Evolutionary conservation across 2,329 filamentous ascomycete species (phyloP), one percentile per base, ranked within the genome.

Genomic region (Penicillium sp.): DNA sequence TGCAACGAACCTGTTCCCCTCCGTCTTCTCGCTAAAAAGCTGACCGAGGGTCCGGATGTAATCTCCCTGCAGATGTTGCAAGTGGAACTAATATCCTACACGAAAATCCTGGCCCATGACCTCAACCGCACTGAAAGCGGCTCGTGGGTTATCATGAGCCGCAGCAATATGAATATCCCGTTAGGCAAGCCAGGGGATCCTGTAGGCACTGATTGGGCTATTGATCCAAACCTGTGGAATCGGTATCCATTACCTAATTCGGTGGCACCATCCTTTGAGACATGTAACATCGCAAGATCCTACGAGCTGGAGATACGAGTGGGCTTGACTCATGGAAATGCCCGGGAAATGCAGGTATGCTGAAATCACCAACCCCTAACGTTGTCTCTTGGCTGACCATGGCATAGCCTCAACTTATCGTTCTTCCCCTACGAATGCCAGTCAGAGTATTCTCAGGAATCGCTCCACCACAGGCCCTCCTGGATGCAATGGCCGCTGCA

Each of bases 381-480:
- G 13, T 38, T 50, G 29, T 56, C 47, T 29, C 29, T 48, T 52
- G 44, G 57, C 64, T 69, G 50, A 69, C 51, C 26, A 50, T 31
- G 22, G 46, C 61, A 56, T 66, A 85, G 77, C 82, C 87, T n/a
- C 90, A 96, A 75, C 81, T 87, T 50, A 85, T 96, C 34, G 83
- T 89, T 54, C 81, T 96, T 3, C 90, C 92, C 5, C 79, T 99
- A 18, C 83, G 88, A 59, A 87, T 97, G 66, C 85, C 87, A 34
- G 82, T 95, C 49, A 83, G 91, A 53, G 85, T 99, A 16, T 97
- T 84, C 73, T 96, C 92, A 1, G 94, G 94, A 63, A 92, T 97
- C 62, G 82, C 84, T 22, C 93, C 94, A 13, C 92, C 92, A 1
- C 76, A 84, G 22, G 85, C 88, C 46, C 85, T 97, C 6, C 77